Conservation (phyloP, 2,329 filamentous ascomycete species). For the Fusarium aywerte region DNA sequence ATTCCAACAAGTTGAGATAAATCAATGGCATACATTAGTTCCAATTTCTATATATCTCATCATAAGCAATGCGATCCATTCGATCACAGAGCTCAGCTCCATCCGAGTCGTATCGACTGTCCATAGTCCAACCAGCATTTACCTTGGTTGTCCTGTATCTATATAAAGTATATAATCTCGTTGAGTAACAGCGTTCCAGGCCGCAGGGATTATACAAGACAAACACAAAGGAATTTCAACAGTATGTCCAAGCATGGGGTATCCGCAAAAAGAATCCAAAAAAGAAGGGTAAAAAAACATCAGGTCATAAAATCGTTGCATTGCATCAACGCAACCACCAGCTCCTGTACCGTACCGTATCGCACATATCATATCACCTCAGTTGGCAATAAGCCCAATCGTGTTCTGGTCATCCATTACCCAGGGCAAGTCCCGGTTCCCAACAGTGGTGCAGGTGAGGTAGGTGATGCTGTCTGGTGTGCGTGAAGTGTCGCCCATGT, state of each 20-base stretch:
- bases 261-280: slow-evolving; percentile 41
- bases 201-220: slow-evolving; percentile 29
- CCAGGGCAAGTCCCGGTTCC: slow-evolving; percentile 64
- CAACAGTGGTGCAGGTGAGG: slow-evolving; percentile 62
- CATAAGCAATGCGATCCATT: slow-evolving; percentile 16
- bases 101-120: slow-evolving; percentile 12
- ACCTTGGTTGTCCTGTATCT: slow-evolving; percentile 19
- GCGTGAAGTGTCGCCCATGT: slow-evolving; percentile 62
- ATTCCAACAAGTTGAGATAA: background rate
- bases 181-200: slow-evolving; percentile 17
- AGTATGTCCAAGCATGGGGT: slow-evolving; percentile 39
- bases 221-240: slow-evolving; percentile 33
- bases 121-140: slow-evolving; percentile 8
- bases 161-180: slow-evolving; percentile 24
- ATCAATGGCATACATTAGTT: background rate
- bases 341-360: slow-evolving; percentile 4
- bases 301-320: slow-evolving; percentile 42
- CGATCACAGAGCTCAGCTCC: slow-evolving; percentile 30
- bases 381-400: slow-evolving; percentile 26
- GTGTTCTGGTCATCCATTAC: slow-evolving; percentile 50
- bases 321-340: slow-evolving; percentile 32
- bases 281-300: slow-evolving; percentile 25
- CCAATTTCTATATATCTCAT: slow-evolving; percentile 9
- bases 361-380: slow-evolving; percentile 10
- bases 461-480: slow-evolving; percentile 59